Percentiles rank a stretch among this genome's conserved stretches.
Evolutionary conservation across 2,329 filamentous ascomycete species (phyloP).

Genomic region (Phialemonium atrogriseum): DNA sequence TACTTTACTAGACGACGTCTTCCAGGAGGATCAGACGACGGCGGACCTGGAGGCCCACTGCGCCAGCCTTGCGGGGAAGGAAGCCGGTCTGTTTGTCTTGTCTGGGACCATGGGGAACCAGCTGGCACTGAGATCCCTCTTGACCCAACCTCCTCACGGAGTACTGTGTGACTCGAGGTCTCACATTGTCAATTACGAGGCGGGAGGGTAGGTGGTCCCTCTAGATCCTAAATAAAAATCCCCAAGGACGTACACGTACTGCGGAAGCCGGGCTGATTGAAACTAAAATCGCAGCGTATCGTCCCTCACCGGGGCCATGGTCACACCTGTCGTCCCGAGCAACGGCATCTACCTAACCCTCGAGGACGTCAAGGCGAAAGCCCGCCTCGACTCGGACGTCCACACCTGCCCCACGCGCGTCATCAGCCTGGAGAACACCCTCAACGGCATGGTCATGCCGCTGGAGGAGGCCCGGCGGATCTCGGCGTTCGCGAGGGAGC

Average conservation of each 20-base stretch:
- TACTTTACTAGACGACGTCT: slow-evolving; percentile 77
- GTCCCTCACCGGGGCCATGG: slow-evolving; percentile 60
- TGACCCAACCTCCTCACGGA: slow-evolving; percentile 70
- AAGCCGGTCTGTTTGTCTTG: slow-evolving; percentile 70
- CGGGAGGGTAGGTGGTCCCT: slow-evolving; percentile 42
- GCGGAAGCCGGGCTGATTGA: too few relatives aligned
- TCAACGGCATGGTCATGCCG: slow-evolving; percentile 72
- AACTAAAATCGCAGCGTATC: slow-evolving; percentile 62
- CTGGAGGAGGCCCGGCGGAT: slow-evolving; percentile 64
- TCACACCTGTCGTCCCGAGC: slow-evolving; percentile 56
- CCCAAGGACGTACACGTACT: too few relatives aligned
- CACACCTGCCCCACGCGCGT: slow-evolving; percentile 74
- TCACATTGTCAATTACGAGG: slow-evolving; percentile 66
- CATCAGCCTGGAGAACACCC: slow-evolving; percentile 79
- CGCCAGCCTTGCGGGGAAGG: slow-evolving; percentile 65
- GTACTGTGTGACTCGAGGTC: slow-evolving; percentile 72
- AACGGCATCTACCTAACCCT: slow-evolving; percentile 70
- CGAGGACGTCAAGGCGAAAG: slow-evolving; percentile 63
- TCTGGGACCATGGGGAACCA: slow-evolving; percentile 96
- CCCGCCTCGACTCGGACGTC: slow-evolving; percentile 59
- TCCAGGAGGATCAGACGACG: slow-evolving; percentile 71
- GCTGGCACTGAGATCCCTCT: slow-evolving; percentile 67
- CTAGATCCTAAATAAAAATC: too few relatives aligned
- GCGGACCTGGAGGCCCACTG: slow-evolving; percentile 66
- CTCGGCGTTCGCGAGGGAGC: slow-evolving; percentile 54